A percentile compares a stretch with the other conserved stretches of the same genome.
These are phyloP conservation scores for Claviceps spartinae DNA, from an alignment of 2,329 filamentous ascomycete genomes.

Conservation along the genomic window DNA sequence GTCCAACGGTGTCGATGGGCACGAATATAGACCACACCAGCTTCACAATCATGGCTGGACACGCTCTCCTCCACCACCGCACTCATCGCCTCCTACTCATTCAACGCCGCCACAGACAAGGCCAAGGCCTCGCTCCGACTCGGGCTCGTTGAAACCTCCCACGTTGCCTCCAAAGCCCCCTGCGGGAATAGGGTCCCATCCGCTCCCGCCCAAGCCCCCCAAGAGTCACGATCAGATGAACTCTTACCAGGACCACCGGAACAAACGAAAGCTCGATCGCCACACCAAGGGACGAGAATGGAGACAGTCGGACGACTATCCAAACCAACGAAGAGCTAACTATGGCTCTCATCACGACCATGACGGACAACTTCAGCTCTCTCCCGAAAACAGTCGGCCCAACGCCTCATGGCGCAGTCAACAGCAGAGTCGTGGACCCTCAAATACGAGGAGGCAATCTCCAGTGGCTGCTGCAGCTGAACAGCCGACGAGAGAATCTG, in stretches of 20 bases:
- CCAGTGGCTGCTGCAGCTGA: not conserved
- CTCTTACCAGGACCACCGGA: slow-evolving; percentile 15
- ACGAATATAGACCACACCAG: slow-evolving; percentile 1
- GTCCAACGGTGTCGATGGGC: not conserved
- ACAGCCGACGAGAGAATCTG: not conserved
- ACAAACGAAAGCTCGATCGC: slow-evolving; percentile 19
- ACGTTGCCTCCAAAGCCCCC: slow-evolving; percentile 7
- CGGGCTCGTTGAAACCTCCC: slow-evolving; percentile 1
- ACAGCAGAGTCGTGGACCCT: slow-evolving; percentile 1
- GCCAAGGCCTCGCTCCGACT: not conserved
- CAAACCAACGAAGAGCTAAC: not conserved
- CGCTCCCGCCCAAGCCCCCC: slow-evolving; percentile 20
- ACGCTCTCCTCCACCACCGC: slow-evolving; percentile 1
- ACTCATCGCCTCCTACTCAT: not conserved
- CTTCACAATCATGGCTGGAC: slow-evolving; percentile 4
- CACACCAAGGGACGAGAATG: slow-evolving; percentile 17
- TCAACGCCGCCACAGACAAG: not conserved
- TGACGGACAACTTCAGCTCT: not conserved
- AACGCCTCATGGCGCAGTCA: slow-evolving; percentile 1
- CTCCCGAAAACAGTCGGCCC: slow-evolving; percentile 1
- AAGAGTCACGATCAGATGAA: slow-evolving; percentile 16
- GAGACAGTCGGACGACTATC: slow-evolving; percentile 8
- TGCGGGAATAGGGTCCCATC: slow-evolving; percentile 8
- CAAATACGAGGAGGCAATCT: not conserved
- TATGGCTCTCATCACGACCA: not conserved